Evolutionary conservation across 208 protist species (phyloP).

Genomic region (Acanthamoeba royreba): DNA sequence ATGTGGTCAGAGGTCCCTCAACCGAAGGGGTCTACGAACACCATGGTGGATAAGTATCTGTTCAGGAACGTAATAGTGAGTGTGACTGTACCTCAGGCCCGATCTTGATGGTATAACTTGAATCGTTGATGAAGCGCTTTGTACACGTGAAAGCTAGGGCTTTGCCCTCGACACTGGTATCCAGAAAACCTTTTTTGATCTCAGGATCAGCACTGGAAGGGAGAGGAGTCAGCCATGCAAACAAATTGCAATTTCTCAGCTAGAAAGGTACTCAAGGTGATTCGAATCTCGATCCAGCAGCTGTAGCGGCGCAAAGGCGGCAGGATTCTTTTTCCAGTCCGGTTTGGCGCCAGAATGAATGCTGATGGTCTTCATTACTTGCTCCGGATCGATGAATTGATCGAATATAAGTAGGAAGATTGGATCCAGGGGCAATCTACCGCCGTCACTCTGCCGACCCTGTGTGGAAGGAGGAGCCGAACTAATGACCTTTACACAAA

Average conservation of each 20-base stretch:
- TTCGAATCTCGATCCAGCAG: neutral
- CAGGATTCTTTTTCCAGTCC: neutral
- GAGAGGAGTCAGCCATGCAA: neutral
- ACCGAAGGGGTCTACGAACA: neutral
- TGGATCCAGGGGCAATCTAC: neutral
- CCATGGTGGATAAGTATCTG: neutral
- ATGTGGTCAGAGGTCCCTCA: neutral
- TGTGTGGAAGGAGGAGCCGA: neutral
- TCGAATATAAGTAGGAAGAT: conserved; percentile 2
- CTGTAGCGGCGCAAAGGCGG: neutral
- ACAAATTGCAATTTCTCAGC: neutral
- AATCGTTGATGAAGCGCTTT: neutral
- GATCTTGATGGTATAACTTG: neutral
- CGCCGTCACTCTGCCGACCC: neutral
- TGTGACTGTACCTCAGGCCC: neutral
- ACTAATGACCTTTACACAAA: neutral
- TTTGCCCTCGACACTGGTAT: neutral
- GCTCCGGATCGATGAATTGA: conserved; percentile 7
- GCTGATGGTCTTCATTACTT: neutral
- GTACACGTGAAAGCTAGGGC: neutral
- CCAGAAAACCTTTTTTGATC: neutral
- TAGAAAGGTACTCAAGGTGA: neutral
- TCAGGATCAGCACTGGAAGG: neutral
- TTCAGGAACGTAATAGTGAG: neutral
- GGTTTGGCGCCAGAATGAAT: neutral